A percentile compares a stretch with the other conserved stretches of the same genome.
These are phyloP conservation scores for Syzygium oleosum DNA, from an alignment of 345 rosid genomes.

Conservation along the genomic window DNA sequence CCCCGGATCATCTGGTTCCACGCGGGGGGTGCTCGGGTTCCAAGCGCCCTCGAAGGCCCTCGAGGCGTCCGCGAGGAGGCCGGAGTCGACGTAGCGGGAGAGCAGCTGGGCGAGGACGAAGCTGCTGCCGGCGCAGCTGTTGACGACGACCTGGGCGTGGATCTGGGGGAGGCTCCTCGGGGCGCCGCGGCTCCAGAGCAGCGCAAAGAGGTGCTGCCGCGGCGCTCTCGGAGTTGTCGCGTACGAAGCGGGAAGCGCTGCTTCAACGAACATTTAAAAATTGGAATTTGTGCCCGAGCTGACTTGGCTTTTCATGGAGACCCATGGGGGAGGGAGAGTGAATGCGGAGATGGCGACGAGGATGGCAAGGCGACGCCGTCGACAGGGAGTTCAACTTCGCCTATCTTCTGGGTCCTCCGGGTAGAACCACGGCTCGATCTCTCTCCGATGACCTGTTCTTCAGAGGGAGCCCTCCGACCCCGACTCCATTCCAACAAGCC, in stretches of 20 bases:
- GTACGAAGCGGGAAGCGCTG: slow-evolving; percentile 1
- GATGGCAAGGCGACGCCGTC: too few relatives aligned
- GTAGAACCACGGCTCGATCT: too few relatives aligned
- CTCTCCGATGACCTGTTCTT: too few relatives aligned
- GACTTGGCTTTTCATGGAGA: background rate
- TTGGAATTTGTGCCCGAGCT: background rate
- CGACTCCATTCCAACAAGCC: too few relatives aligned
- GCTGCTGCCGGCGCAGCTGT: slow-evolving; percentile 24
- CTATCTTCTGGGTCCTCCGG: too few relatives aligned
- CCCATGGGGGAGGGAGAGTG: background rate
- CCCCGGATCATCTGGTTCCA: slow-evolving; percentile 55
- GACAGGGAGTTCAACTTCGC: too few relatives aligned
- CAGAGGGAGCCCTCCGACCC: too few relatives aligned
- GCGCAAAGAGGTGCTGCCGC: slow-evolving; percentile 24
- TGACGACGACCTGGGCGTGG: slow-evolving; percentile 39
- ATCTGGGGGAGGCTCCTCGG: slow-evolving; percentile 29
- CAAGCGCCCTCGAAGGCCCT: slow-evolving; percentile 12
- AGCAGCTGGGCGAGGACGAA: slow-evolving; percentile 37
- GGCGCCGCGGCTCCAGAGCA: slow-evolving; percentile 11
- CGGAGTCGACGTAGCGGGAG: slow-evolving; percentile 26
- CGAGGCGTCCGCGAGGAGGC: slow-evolving; percentile 26
- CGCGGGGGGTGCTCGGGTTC: slow-evolving; percentile 20
- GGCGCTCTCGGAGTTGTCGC: slow-evolving; percentile 13
- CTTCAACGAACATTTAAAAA: slow-evolving; percentile 7
- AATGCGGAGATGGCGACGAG: too few relatives aligned